Conservation (phyloP, 352 stramenopile genomes). For the Nannochloropsis limnetica region DNA sequence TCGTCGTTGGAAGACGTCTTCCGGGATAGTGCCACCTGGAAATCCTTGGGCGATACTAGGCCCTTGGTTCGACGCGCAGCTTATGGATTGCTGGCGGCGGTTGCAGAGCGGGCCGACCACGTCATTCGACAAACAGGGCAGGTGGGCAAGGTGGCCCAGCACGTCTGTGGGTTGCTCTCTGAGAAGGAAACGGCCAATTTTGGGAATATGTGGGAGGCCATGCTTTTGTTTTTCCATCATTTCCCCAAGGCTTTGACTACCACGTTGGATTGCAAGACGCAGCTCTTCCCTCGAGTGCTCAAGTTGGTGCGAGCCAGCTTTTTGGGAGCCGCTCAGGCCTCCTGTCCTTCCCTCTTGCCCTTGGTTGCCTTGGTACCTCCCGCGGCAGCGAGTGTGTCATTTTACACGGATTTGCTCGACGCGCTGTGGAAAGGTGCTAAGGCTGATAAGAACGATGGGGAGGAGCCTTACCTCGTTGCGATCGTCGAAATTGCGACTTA, state of each 20-base stretch:
- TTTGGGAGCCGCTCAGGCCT: neutral
- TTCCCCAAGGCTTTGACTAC: constrained; percentile 11
- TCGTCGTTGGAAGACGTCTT: neutral
- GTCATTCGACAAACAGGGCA: neutral
- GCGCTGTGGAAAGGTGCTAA: constrained; percentile 3
- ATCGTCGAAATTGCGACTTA: constrained; percentile 17
- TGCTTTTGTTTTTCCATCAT: neutral
- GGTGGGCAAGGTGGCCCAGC: constrained; percentile 13
- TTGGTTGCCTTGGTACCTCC: neutral
- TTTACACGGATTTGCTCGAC: neutral
- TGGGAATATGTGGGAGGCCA: neutral
- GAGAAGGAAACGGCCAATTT: constrained; percentile 27
- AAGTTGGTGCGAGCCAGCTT: neutral
- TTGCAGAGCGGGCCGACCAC: neutral
- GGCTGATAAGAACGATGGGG: constrained; percentile 6
- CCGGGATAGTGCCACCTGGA: neutral
- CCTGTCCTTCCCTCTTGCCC: constrained; percentile 9
- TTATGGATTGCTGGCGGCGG: neutral
- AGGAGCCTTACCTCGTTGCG: constrained; percentile 1
- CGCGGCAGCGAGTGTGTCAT: neutral
- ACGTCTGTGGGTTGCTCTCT: neutral
- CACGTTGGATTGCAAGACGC: neutral
- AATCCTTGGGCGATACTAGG: neutral
- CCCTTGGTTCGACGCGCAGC: neutral
- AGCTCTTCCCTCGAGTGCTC: constrained; percentile 31